Evolutionary conservation across 345 rosid genomes (phyloP).

Genomic region (Sonneratia caseolaris): DNA sequence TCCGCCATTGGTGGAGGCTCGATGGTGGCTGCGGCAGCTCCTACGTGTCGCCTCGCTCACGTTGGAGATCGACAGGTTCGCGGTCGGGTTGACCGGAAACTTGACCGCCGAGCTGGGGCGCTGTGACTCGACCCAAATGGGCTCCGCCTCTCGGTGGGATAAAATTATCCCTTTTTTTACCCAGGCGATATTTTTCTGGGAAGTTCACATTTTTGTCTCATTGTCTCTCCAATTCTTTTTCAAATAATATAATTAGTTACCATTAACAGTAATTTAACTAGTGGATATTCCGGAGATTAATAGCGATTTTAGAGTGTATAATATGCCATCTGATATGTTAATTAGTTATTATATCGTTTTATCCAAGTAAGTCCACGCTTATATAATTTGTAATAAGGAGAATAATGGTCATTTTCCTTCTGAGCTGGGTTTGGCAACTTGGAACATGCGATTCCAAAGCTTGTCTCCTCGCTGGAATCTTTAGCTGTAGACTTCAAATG

Average conservation of each 20-base stretch:
- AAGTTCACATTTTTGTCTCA: too few species aligned
- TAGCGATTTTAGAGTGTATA: too few species aligned
- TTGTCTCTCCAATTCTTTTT: too few species aligned
- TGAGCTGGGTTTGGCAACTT: neutral
- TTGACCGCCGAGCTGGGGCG: neutral
- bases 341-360: neutral
- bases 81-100: neutral
- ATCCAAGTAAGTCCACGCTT: neutral
- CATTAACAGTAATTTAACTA: too few species aligned
- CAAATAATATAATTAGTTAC: too few species aligned
- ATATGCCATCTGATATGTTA: too few species aligned
- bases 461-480: neutral
- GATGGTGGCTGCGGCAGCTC: neutral
- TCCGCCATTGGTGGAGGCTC: conserved; percentile 21
- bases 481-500: neutral
- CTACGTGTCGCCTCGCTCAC: neutral
- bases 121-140: too few species aligned
- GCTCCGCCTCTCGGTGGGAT: too few species aligned
- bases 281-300: too few species aligned
- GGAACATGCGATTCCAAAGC: neutral
- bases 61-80: neutral
- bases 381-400: neutral
- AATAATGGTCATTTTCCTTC: conserved; percentile 1
- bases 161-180: too few species aligned
- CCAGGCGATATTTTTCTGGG: too few species aligned